phyloP scores from a whole-genome alignment of 257 asterid species.

The Przewalskia tangutica region DNA sequence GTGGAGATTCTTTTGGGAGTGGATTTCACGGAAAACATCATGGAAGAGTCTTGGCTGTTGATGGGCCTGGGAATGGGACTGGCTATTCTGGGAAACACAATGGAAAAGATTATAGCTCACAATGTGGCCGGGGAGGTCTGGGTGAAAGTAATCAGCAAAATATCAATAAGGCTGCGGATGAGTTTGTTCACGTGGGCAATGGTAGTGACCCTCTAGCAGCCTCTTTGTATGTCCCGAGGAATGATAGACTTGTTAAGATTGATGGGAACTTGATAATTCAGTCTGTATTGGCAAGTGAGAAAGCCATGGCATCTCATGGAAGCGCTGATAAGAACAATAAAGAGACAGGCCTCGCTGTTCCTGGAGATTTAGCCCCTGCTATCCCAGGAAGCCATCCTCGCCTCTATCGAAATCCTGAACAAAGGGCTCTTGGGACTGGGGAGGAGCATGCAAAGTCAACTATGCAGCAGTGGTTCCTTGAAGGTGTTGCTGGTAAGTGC shows the following conservation, averaged over 20 bases:
- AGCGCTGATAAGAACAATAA: slow-evolving; percentile 18
- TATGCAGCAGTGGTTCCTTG: slow-evolving; percentile 92
- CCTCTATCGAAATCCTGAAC: slow-evolving; percentile 9
- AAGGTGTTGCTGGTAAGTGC: slow-evolving; percentile 85
- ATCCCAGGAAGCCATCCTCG: slow-evolving; percentile 43
- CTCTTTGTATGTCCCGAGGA: slow-evolving; percentile 68
- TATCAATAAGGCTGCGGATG: slow-evolving; percentile 14
- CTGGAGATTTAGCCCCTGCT: slow-evolving; percentile 43
- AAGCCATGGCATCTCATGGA: slow-evolving; percentile 54
- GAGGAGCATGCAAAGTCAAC: slow-evolving; percentile 51
- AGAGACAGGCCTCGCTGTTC: slow-evolving; percentile 71
- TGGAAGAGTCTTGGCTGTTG: slow-evolving; percentile 65
- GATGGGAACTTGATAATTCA: slow-evolving; percentile 71
- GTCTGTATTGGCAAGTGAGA: slow-evolving; percentile 68
- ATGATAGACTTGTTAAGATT: slow-evolving; percentile 65
- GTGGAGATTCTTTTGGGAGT: slow-evolving; percentile 27
- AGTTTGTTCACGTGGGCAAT: slow-evolving; percentile 29
- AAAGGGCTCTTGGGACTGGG: slow-evolving; percentile 53
- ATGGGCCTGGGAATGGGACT: slow-evolving; percentile 28
- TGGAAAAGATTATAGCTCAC: slow-evolving; percentile 27
- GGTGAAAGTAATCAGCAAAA: not conserved
- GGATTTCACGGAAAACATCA: slow-evolving; percentile 41
- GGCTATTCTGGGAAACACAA: slow-evolving; percentile 27
- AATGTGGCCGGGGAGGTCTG: slow-evolving; percentile 19
- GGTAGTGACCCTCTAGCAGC: slow-evolving; percentile 60